Evolutionary conservation across 768 basidiomycete species (phyloP), one percentile per base, ranked within the genome.

Genomic region (Clitopilus hobsonii): DNA sequence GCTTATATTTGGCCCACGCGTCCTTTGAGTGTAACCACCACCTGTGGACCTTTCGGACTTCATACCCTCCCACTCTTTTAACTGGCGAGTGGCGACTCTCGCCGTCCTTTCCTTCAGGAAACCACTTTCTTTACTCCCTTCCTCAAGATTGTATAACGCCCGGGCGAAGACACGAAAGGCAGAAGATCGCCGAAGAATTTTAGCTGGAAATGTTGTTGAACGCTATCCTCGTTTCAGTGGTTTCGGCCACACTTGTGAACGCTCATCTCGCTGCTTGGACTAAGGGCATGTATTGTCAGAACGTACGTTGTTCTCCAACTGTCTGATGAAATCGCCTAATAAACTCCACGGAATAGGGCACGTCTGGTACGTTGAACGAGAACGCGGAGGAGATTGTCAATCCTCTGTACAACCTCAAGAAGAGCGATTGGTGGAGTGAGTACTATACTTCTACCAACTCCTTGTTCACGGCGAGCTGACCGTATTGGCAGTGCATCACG

Each of bases 381-480:
- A 81, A 81, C 64, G 67, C 69, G 2, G 61, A 68, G 45, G 67
- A 61, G 23, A 67, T 72, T 47, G 75, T 78, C 1, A 65, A 59
- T 1, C 80, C 80, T 7, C 61, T 80, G 48, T 81, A 73, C 56
- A 71, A 75, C 54, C 68, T 78, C 4, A 28, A 66, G 18, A 67
- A 71, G 57, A 65, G 61, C 10, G 62, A 73, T 16, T 81, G 77
- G 73, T 81, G 78, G 78, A 74, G 79, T 78, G 54, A 63, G 72
- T 71, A 16, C 14, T 26, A 38, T 20, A 20, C 27, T 30, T 27
- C n/a, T n/a, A n/a, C n/a, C n/a, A 54, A 51, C 6, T 10, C 56
- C 23, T 1, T 26, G 5, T 51, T n/a, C 1, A 13, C 26, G 14
- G 41, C 8, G 27, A 5, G 23, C 5, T n/a, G 16, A 32, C 38